Base-by-base conservation (phyloP, 2,329 filamentous ascomycete genomes). In the Colletotrichum liriopes region DNA sequence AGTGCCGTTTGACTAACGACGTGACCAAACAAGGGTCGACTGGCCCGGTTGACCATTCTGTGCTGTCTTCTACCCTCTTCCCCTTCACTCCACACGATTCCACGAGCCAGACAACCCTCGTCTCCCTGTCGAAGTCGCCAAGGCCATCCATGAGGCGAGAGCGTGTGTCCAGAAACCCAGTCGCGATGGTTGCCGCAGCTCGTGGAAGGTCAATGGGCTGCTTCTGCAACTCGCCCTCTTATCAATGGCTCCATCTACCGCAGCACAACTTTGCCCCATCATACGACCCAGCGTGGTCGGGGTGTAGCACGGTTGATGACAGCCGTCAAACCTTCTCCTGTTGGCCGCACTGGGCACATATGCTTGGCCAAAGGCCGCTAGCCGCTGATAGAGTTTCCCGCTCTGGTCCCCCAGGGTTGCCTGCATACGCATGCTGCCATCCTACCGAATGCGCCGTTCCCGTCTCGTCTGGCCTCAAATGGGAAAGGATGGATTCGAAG, bases 291-390 rank as follows among this genome's bases (percentile, higher is more conserved):
- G 65, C 59, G 59, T 72, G 69, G 51, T 69, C 26, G 20, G 37
- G 23, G 39, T 56, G 54, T 55, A 59, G 35, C 60, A 72, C 39
- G 65, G 41, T 65, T 41, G n/a, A n/a, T 69, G 59, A 64, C 45
- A 65, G 65, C 54, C 65, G 60, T 65, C 45, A 32, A 39, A 45
- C 32, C 41, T 47, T 35, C 60, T 29, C 47, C 47, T 51, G 45
- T 56, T 26, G 23, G 35, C 39, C 45, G n/a, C 56, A 54, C 66
- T 20, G 23, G 52, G 45, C 52, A 69, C 43, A 37, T 47, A 37
- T 37, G 68, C 56, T 67, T 70, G 65, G 49, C 66, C 49, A 41
- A 56, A 71, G 43, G 49, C 35, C 63, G 55, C 71, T 73, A 71
- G 62, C 43, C 41, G 49, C 67, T 71, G 61, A 52, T 65, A 56